A percentile compares a stretch with the other conserved stretches of the same genome.
Conservation (phyloP, 2,329 filamentous ascomycete genomes). For the Didymella exigua region DNA sequence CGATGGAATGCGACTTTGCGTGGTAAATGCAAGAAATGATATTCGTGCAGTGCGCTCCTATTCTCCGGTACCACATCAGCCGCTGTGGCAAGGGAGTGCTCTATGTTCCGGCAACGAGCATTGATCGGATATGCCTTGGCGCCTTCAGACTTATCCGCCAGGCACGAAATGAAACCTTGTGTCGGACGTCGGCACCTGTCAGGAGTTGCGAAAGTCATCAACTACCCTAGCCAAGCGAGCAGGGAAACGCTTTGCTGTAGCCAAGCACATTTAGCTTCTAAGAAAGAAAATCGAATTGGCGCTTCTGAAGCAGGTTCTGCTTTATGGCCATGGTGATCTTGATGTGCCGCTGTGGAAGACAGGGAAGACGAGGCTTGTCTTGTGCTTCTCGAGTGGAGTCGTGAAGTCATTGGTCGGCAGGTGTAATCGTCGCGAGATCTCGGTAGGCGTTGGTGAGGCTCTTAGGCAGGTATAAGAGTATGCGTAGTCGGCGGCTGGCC, state of each 20-base stretch:
- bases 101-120: constrained; percentile 23
- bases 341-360: constrained; percentile 5
- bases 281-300: constrained; percentile 8
- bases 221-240: constrained; percentile 23
- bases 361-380: constrained; percentile 2
- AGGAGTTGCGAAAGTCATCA: constrained; percentile 4
- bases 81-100: background rate
- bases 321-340: constrained; percentile 14
- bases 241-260: constrained; percentile 28
- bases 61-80: background rate
- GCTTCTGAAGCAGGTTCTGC: constrained; percentile 24
- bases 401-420: constrained; percentile 9
- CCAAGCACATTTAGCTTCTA: constrained; percentile 30
- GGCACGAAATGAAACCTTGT: constrained; percentile 25
- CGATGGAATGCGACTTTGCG: background rate
- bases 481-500: constrained; percentile 2
- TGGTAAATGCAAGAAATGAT: background rate
- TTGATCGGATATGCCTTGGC: constrained; percentile 28
- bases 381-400: background rate
- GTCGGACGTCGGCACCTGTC: constrained; percentile 21
- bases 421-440: background rate
- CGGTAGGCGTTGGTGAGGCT: constrained; percentile 4
- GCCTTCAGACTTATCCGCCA: constrained; percentile 19
- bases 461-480: constrained; percentile 27
- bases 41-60: background rate